A percentile compares a stretch with the other conserved stretches of the same genome.
These are phyloP conservation scores for Trichoderma virens DNA, from an alignment of 495 filamentous ascomycete species.

Conservation along the genomic window DNA sequence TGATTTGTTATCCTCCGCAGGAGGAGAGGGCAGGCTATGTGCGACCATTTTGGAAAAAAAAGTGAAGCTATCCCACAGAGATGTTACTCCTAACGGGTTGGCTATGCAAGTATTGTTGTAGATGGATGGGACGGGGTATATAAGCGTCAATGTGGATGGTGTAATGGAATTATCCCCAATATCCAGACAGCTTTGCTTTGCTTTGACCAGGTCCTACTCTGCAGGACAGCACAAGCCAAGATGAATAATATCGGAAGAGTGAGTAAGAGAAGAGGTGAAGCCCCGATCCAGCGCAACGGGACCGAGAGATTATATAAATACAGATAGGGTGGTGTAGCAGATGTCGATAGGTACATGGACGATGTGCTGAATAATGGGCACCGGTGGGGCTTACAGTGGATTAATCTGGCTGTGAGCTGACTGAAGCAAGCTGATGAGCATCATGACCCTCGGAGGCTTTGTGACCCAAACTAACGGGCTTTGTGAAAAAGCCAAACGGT, in stretches of 20 bases:
- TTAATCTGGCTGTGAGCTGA: neutral
- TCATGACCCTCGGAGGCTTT: too few species aligned
- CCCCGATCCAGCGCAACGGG: neutral
- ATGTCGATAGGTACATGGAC: neutral
- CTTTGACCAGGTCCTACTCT: too few species aligned
- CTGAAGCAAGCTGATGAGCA: neutral
- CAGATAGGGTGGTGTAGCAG: neutral
- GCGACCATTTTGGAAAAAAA: neutral
- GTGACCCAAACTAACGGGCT: too few species aligned
- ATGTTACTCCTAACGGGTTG: too few species aligned
- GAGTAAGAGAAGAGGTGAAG: too few species aligned
- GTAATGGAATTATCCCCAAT: too few species aligned
- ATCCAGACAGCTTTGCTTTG: too few species aligned
- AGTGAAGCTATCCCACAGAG: neutral
- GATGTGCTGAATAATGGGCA: neutral
- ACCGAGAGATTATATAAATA: neutral
- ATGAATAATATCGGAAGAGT: too few species aligned
- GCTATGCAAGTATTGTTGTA: neutral
- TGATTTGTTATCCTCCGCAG: conserved; percentile 1
- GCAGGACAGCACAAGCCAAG: too few species aligned
- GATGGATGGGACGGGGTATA: neutral
- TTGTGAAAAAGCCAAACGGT: too few species aligned
- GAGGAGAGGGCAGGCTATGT: conserved; percentile 5
- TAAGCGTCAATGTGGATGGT: too few species aligned
- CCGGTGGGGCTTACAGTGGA: neutral